Conservation (phyloP, 75 land plant species). For the Sequoiadendron giganteum region DNA sequence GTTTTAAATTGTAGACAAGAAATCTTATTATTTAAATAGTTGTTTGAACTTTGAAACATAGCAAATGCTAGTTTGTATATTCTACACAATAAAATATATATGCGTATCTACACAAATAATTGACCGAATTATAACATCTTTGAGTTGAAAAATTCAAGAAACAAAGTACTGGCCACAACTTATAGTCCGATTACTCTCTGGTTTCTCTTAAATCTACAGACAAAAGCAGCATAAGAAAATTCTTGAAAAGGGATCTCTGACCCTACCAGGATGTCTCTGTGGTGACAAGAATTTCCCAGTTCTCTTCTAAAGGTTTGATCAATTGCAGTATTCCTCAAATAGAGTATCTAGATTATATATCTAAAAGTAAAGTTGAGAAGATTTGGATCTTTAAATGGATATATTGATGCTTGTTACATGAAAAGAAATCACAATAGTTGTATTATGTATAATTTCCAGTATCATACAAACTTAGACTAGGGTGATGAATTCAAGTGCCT, state of each 20-base stretch:
- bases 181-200: background rate
- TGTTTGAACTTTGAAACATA: background rate
- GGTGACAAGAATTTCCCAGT: background rate
- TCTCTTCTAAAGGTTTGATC: background rate
- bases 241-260: background rate
- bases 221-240: background rate
- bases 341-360: background rate
- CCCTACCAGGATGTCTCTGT: background rate
- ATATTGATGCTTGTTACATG: no score
- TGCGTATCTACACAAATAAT: background rate
- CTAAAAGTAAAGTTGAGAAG: background rate
- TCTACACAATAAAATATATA: background rate
- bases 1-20: no score
- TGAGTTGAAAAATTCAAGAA: background rate
- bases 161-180: background rate
- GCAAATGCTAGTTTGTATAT: background rate
- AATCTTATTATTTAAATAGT: background rate
- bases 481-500: background rate
- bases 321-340: background rate
- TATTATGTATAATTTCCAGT: background rate
- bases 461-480: background rate
- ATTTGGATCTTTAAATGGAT: background rate
- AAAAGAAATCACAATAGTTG: background rate
- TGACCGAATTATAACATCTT: background rate
- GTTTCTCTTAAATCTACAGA: constrained; percentile 1